These are phyloP conservation scores for Penicillium sclerotigenum DNA, from an alignment of 2,329 filamentous ascomycete genomes.

Conservation along the genomic window DNA sequence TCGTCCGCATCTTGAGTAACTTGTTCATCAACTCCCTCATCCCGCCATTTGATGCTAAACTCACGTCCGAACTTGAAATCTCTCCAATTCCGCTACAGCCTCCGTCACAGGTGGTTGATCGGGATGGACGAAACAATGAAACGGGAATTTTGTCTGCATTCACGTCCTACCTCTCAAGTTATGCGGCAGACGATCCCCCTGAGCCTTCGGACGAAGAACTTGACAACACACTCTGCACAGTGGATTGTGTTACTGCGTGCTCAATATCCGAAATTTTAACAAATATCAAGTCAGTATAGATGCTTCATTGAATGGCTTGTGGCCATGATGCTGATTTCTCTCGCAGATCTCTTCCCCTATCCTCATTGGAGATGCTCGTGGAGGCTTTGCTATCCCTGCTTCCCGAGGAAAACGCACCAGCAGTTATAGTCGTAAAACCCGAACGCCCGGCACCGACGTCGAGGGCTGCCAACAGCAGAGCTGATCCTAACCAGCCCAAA, in stretches of 20 bases:
- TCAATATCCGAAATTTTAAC: conserved; percentile 76
- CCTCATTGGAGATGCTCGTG: conserved; percentile 61
- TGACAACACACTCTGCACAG: conserved; percentile 89
- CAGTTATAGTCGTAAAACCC: conserved; percentile 86
- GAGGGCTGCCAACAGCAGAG: conserved; percentile 58
- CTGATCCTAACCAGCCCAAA: conserved; percentile 54
- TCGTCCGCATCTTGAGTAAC: conserved; percentile 90
- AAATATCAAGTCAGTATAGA: conserved; percentile 68
- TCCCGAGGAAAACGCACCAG: conserved; percentile 77
- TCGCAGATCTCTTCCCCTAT: conserved; percentile 58
- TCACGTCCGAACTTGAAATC: conserved; percentile 65
- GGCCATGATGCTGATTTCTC: conserved; percentile 13
- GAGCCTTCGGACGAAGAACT: conserved; percentile 97
- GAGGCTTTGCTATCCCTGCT: conserved; percentile 74
- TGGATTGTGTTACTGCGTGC: conserved; percentile 91
- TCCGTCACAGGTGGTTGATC: conserved; percentile 88
- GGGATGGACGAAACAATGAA: conserved; percentile 72
- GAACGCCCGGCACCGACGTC: conserved; percentile 65
- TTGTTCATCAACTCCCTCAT: conserved; percentile 94
- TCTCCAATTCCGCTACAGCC: conserved; percentile 83
- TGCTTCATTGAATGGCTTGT: conserved; percentile 1
- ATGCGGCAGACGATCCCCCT: conserved; percentile 94
- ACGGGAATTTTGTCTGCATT: conserved; percentile 89
- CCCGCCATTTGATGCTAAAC: conserved; percentile 69
- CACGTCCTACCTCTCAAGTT: conserved; percentile 96